Base-by-base conservation (phyloP, 2,329 filamentous ascomycete species). In the Talaromyces sp. region DNA sequence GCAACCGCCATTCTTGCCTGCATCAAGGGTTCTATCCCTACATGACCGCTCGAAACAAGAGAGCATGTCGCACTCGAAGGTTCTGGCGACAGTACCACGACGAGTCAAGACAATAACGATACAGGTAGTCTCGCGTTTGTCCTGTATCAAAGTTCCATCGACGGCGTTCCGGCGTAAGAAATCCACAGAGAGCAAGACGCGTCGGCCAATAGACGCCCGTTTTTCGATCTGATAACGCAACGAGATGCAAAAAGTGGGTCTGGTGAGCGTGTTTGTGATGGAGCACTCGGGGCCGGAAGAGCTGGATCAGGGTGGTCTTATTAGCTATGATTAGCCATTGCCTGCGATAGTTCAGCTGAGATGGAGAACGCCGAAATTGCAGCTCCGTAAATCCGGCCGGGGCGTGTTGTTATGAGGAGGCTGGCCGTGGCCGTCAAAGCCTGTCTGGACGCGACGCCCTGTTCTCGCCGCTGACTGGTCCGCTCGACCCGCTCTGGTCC, bases 381-480 rank as follows among this genome's bases (percentile, higher is more conserved):
- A 58, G 10, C 53, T 59, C 62, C 62, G 62, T 63, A 63, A 62
- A 57, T 49, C 61, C 57, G 22, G 22, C 7, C 30, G 10, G 61
- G 13, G 33, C 33, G 36, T 39, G 25, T 61, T 61, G 55, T 61
- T 61, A 32, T 61, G 54, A 17, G 47, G 15, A 33, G 42, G 22
- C 17, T 22, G 17, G 7, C 39, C 42, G 15, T 61, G 59, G 59
- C 44, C 19, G 42, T n/a, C n/a, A 25, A 28, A 27, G 15, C 25
- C 49, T 55, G 59, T 28, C 59, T 59, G 59, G 59, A 54, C 56
- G 56, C 57, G 62, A 59, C 60, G 57, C 47, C 59, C 25, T 30
- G 25, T 19, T 44, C 36, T 36, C 53, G 62, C 52, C 44, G 8
- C 19, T 58, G 62, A 66, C 61, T 66, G 59, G 65, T 22, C 58